Evolutionary conservation across 176 grass and related monocot genomes (phyloP).

Genomic region (Hordeum vulgare): MorexV3_pseudomolecules_assembly NC_058523.1:410492807-410493306

Average conservation of each 20-base stretch:
- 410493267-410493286: constrained; percentile 31
- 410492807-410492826: constrained; percentile 41
- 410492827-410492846: constrained; percentile 31
- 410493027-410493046: constrained; percentile 66
- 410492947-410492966: constrained; percentile 55
- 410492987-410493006: constrained; percentile 62
- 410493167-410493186: constrained; percentile 54
- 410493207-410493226: constrained; percentile 38
- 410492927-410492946: background rate
- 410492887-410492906: constrained; percentile 47
- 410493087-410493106: constrained; percentile 75
- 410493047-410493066: constrained; percentile 74
- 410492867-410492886: constrained; percentile 81
- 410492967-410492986: constrained; percentile 43
- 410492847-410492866: constrained; percentile 67
- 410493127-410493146: constrained; percentile 46
- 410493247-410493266: constrained; percentile 72
- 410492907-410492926: background rate
- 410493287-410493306: constrained; percentile 6
- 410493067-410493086: constrained; percentile 54
- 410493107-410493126: constrained; percentile 30
- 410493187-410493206: constrained; percentile 49
- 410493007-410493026: constrained; percentile 66
- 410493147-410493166: constrained; percentile 42
- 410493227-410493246: constrained; percentile 43